phyloP scores from a whole-genome alignment of 2,329 filamentous ascomycete genomes.

The Metarhizium brunneum region DNA sequence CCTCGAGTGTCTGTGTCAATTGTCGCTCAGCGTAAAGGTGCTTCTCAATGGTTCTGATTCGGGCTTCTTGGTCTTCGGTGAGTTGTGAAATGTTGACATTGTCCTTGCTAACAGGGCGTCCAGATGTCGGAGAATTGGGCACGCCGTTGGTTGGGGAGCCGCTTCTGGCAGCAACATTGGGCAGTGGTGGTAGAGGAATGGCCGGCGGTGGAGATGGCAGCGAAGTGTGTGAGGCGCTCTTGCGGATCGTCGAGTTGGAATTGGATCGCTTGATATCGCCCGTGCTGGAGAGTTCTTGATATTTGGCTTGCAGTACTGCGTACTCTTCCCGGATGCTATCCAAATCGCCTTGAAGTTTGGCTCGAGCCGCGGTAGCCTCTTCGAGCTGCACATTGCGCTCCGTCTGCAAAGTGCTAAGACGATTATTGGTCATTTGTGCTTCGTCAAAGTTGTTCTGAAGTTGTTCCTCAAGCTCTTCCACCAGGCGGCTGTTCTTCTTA shows the following conservation, averaged over 20 bases:
- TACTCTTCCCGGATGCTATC: conserved; percentile 62
- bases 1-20: conserved; percentile 87
- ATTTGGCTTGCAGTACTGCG: conserved; percentile 62
- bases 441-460: conserved; percentile 92
- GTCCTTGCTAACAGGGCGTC: conserved; percentile 75
- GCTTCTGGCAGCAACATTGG: conserved; percentile 42
- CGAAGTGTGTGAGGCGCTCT: conserved; percentile 73
- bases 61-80: conserved; percentile 88
- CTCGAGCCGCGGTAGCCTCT: conserved; percentile 60
- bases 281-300: conserved; percentile 38
- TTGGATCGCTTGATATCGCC: conserved; percentile 47
- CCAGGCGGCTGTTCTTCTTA: conserved; percentile 82
- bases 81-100: conserved; percentile 59
- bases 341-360: conserved; percentile 57
- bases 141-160: conserved; percentile 33
- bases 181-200: conserved; percentile 90
- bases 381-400: conserved; percentile 69
- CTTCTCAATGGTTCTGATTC: conserved; percentile 93
- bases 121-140: conserved; percentile 45
- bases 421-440: conserved; percentile 75
- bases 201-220: conserved; percentile 89
- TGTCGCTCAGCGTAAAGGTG: conserved; percentile 94
- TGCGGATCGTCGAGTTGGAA: conserved; percentile 65
- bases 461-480: conserved; percentile 95
- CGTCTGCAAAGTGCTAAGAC: conserved; percentile 70